These are phyloP conservation scores for Apiospora marii DNA, from an alignment of 2,329 filamentous ascomycete genomes.

Conservation along the genomic window DNA sequence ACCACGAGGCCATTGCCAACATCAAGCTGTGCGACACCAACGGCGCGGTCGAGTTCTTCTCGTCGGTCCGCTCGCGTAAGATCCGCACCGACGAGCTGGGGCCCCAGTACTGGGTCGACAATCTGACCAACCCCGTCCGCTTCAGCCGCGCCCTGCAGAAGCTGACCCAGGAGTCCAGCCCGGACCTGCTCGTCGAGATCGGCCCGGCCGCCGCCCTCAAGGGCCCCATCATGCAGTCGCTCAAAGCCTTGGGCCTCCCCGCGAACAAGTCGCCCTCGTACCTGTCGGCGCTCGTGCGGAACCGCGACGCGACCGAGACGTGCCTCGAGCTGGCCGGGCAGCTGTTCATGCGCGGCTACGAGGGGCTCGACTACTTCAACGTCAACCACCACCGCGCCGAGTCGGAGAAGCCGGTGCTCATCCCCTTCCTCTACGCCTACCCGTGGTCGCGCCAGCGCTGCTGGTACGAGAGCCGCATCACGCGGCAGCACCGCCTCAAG, in stretches of 20 bases:
- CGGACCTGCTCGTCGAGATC: conserved; percentile 35
- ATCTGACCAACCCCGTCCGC: conserved; percentile 35
- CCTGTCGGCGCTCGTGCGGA: conserved; percentile 37
- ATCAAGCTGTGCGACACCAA: conserved; percentile 28
- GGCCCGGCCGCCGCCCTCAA: conserved; percentile 37
- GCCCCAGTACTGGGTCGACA: conserved; percentile 37
- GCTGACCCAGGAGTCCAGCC: conserved; percentile 31
- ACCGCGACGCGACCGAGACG: conserved; percentile 33
- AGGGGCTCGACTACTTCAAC: conserved; percentile 39
- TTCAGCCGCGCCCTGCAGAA: conserved; percentile 32
- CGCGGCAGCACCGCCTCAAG: conserved; percentile 43
- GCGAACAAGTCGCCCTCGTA: conserved; percentile 37
- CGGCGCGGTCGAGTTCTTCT: conserved; percentile 33
- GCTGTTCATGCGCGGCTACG: conserved; percentile 40
- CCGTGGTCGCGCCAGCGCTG: conserved; percentile 43
- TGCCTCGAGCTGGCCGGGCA: conserved; percentile 39
- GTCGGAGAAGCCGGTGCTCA: conserved; percentile 24
- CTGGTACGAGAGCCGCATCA: conserved; percentile 43
- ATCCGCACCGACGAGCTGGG: conserved; percentile 33
- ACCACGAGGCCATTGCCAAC: conserved; percentile 32
- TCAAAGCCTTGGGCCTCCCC: conserved; percentile 33
- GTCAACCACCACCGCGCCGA: conserved; percentile 40
- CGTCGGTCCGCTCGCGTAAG: conserved; percentile 34
- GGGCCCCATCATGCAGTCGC: conserved; percentile 36
- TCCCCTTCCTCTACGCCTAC: conserved; percentile 40